A percentile compares a stretch with the other conserved stretches of the same genome.
These are phyloP conservation scores for Diversispora epigaea DNA, from an alignment of 192 early-diverging fungal species.

Conservation along the genomic window DNA sequence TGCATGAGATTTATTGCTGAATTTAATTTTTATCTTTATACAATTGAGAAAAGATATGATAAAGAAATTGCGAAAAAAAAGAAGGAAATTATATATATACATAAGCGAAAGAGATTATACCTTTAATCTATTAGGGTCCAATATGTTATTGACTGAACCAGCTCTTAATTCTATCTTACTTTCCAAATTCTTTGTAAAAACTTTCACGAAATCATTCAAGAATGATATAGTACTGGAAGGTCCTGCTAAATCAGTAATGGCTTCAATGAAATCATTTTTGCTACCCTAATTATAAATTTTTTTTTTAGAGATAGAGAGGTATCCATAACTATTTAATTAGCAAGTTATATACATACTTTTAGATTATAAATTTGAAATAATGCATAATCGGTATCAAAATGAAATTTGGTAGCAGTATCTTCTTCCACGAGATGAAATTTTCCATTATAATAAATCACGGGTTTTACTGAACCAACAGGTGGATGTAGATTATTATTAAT, in stretches of 20 bases:
- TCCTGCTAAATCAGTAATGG: constrained; percentile 1
- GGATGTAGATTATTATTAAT: background rate
- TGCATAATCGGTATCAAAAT: constrained; percentile 19
- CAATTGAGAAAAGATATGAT: too few relatives aligned
- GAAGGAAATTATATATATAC: background rate
- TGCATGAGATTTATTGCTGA: constrained; percentile 3
- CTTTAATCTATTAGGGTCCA: background rate
- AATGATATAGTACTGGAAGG: background rate
- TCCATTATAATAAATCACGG: constrained; percentile 15
- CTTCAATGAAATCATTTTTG: constrained; percentile 1
- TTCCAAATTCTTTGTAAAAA: background rate
- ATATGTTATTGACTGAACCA: background rate
- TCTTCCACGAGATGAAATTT: constrained; percentile 23
- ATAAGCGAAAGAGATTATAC: background rate
- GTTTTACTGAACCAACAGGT: constrained; percentile 3
- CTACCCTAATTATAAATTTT: background rate
- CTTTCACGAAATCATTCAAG: constrained; percentile 10
- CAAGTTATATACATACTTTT: background rate
- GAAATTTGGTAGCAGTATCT: constrained; percentile 5
- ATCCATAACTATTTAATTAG: too few relatives aligned
- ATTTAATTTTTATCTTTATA: constrained; percentile 13
- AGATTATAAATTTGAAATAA: constrained; percentile 25
- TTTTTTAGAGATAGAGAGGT: too few relatives aligned
- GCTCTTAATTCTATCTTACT: constrained; percentile 9
- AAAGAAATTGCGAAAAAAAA: background rate